Conservation (phyloP, 2,329 filamentous ascomycete genomes). For the Didymosphaeria variabile region DNA sequence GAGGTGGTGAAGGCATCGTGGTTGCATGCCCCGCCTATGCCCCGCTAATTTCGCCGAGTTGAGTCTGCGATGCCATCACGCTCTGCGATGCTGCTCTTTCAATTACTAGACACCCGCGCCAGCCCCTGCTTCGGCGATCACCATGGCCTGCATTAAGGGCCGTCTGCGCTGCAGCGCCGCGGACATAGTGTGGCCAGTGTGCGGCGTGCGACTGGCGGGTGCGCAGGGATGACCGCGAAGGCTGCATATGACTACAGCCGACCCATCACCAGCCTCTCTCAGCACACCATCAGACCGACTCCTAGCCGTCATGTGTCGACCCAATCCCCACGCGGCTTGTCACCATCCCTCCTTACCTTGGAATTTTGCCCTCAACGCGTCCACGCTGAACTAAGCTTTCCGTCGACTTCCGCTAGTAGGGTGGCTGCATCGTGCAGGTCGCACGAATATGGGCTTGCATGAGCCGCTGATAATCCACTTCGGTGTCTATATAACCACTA, state of each 20-base stretch:
- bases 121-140: constrained; percentile 35
- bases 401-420: constrained; percentile 46
- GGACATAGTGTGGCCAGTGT: constrained; percentile 35
- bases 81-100: constrained; percentile 25
- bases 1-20: constrained; percentile 16
- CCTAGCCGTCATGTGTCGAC: constrained; percentile 34
- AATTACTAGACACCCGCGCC: constrained; percentile 26
- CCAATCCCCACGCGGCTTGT: constrained; percentile 42
- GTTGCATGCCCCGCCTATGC: constrained; percentile 13
- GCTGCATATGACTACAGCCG: constrained; percentile 34
- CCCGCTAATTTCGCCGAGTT: constrained; percentile 7
- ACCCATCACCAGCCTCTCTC: constrained; percentile 30
- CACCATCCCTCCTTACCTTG: constrained; percentile 42
- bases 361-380: constrained; percentile 37
- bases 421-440: constrained; percentile 35
- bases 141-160: constrained; percentile 44
- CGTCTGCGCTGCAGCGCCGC: constrained; percentile 33
- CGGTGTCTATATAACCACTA: constrained; percentile 42
- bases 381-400: constrained; percentile 48
- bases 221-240: constrained; percentile 30
- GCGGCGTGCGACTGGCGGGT: constrained; percentile 28
- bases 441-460: constrained; percentile 23
- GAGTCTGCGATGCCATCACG: neutral
- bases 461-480: constrained; percentile 27
- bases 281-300: constrained; percentile 36